A percentile compares a stretch with the other conserved stretches of the same genome.
Conservation (phyloP, 192 early-diverging fungal species). For the Mortierella alpina region DNA sequence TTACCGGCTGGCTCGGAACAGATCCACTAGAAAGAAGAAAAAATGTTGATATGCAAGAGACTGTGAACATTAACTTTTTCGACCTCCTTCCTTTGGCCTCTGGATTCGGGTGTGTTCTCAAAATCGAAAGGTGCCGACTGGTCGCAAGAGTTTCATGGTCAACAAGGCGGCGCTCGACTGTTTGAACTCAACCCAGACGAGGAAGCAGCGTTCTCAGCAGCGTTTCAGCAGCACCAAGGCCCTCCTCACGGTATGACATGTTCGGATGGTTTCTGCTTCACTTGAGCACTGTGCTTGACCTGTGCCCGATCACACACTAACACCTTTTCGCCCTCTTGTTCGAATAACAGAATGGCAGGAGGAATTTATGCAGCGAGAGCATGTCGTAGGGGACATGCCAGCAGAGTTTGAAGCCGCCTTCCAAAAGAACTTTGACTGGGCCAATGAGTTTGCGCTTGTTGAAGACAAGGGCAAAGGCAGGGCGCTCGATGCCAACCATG, state of each 20-base stretch:
- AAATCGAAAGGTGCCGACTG: conserved; percentile 39
- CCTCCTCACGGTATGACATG: conserved; percentile 36
- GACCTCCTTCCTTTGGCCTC: background rate
- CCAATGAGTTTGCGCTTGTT: conserved; percentile 76
- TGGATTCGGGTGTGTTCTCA: background rate
- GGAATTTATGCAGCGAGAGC: conserved; percentile 62
- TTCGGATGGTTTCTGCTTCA: background rate
- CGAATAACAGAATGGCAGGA: conserved; percentile 56
- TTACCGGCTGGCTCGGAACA: background rate
- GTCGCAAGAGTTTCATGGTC: conserved; percentile 56
- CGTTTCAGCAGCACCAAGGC: conserved; percentile 53
- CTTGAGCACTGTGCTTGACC: background rate
- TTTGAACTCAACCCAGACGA: conserved; percentile 63
- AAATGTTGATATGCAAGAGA: background rate
- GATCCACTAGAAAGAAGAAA: background rate
- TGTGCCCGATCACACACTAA: background rate
- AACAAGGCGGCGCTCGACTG: conserved; percentile 42
- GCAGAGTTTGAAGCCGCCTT: conserved; percentile 68
- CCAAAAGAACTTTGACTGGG: conserved; percentile 79
- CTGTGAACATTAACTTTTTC: background rate
- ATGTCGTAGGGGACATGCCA: conserved; percentile 56
- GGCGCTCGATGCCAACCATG: conserved; percentile 55
- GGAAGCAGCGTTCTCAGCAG: conserved; percentile 62
- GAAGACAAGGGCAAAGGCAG: conserved; percentile 67
- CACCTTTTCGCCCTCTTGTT: background rate